Evolutionary conservation across 73 alveolate genomes (phyloP).

Genomic region (Uronychia setigera): DNA sequence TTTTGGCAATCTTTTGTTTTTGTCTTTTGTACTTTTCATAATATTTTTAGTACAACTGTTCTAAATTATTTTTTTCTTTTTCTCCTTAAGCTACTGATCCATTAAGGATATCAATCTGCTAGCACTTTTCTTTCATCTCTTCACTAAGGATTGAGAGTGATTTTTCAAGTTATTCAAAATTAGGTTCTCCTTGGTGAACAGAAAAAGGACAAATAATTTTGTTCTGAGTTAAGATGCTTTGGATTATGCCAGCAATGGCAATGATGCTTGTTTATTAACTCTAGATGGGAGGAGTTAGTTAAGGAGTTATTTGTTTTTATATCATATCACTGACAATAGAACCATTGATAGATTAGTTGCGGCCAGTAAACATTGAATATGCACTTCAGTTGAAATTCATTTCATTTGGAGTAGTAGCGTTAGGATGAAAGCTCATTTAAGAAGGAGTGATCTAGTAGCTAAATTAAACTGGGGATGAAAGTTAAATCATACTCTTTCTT

Average conservation of each 20-base stretch:
- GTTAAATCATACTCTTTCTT: not conserved
- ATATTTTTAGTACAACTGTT: not conserved
- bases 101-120: not conserved
- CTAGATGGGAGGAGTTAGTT: not conserved
- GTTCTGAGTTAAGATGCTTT: not conserved
- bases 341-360: not conserved
- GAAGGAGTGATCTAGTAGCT: not conserved
- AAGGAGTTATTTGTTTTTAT: not conserved
- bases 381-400: not conserved
- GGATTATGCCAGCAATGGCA: not conserved
- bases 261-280: not conserved
- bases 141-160: not conserved
- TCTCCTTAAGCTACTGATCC: not conserved
- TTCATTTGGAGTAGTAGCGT: not conserved
- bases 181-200: not conserved
- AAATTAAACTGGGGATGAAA: not conserved
- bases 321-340: not conserved
- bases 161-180: not conserved
- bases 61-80: not conserved
- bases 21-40: not conserved
- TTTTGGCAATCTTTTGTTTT: not conserved
- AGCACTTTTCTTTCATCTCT: not conserved
- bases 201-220: not conserved
- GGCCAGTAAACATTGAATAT: not conserved
- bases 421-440: not conserved